Percentiles rank a stretch among this genome's conserved stretches.
These are phyloP conservation scores for Plasmodium sp. DNA, from an alignment of 169 alveolate species.

Conservation along the genomic window DNA sequence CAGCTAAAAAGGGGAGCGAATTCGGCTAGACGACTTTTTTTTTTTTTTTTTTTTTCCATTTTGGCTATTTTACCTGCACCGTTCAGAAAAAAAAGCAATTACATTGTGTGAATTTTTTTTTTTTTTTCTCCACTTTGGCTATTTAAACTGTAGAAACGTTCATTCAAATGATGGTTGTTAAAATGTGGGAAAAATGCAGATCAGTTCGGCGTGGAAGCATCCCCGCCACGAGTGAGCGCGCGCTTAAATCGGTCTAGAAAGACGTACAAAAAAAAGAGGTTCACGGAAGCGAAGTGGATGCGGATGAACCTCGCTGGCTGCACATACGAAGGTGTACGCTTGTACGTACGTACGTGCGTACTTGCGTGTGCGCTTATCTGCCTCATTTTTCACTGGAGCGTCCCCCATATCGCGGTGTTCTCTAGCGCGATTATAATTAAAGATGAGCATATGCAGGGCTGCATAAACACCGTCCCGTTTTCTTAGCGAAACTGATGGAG, in stretches of 20 bases:
- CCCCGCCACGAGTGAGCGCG: background rate
- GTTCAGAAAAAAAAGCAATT: slow-evolving; percentile 12
- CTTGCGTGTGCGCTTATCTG: background rate
- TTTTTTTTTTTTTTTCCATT: slow-evolving; percentile 35
- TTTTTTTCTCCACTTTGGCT: slow-evolving; percentile 29
- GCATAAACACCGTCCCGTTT: background rate
- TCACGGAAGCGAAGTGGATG: background rate
- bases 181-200: background rate
- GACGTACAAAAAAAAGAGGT: background rate
- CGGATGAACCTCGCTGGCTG: background rate
- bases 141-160: slow-evolving; percentile 5
- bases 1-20: background rate
- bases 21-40: background rate
- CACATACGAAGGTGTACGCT: background rate
- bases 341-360: background rate
- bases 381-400: background rate
- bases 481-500: background rate
- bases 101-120: slow-evolving; percentile 10
- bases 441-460: background rate
- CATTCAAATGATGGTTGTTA: slow-evolving; percentile 6
- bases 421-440: background rate
- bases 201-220: background rate
- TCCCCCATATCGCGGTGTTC: background rate
- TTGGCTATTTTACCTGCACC: slow-evolving; percentile 16
- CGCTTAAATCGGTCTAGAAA: background rate